Base-by-base conservation (phyloP, 1,139 yeast species). In the Cylindricascospora bacillispora region DNA sequence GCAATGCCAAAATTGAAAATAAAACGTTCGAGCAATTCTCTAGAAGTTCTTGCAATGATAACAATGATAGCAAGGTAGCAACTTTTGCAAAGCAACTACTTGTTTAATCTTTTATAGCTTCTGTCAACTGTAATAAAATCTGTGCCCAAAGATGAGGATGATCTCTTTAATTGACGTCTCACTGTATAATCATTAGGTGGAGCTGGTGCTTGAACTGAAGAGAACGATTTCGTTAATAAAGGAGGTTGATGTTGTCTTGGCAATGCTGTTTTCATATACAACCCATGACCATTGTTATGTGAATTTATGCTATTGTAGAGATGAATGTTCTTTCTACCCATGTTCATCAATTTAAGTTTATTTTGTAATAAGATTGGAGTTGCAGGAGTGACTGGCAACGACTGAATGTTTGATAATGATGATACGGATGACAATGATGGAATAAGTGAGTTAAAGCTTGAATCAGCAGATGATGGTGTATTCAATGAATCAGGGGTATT, bases 91-190 rank as follows among this genome's bases (percentile, higher is more conserved):
- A n/a, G n/a, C n/a, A n/a, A n/a, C n/a, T n/a, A n/a, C n/a, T n/a
- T n/a, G n/a, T n/a, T n/a, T n/a, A n/a, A n/a, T n/a, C n/a, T n/a
- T n/a, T n/a, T n/a, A n/a, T n/a, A n/a, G n/a, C n/a, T n/a, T 22
- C 29, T 27, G 10, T 27, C 29, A 6, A 16, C 13, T n/a, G 24
- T 21, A 15, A 27, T 15, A 16, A 21, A 20, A 27, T 27, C 25
- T 9, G 15, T 21, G 14, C 20, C 29, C 25, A 27, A 16, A 14
- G 10, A 20, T 7, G 29, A 27, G 6, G 29, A 27, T 3, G 24
- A 20, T 22, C 29, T 27, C 21, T 27, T 27, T 10, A 17, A 24
- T 11, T 27, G 29, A 4, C 29, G 24, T 20, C 15, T 27, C 17
- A 21, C 29, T 15, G 21, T 7, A 7, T 7, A 7, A 27, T n/a